Percentiles rank a stretch among this genome's conserved stretches.
Conservation (phyloP, 2,329 filamentous ascomycete genomes). For the Neofusicoccum ribis region DNA sequence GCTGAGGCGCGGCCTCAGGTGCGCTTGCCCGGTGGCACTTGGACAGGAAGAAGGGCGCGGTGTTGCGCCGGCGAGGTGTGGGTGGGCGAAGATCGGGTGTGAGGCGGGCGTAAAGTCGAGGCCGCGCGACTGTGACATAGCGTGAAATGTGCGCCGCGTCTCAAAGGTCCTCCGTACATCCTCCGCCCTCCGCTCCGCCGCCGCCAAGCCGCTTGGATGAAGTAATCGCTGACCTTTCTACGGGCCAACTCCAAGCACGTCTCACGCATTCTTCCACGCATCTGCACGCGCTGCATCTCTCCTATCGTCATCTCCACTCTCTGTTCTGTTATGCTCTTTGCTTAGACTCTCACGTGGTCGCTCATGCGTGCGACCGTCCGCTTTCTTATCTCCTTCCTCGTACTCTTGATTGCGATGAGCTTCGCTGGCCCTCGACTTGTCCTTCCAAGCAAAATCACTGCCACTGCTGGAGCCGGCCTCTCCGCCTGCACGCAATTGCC, state of each 20-base stretch:
- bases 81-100: background rate
- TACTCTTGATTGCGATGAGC: constrained; percentile 20
- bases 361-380: constrained; percentile 19
- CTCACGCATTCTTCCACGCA: background rate
- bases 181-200: constrained; percentile 8
- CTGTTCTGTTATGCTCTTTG: constrained; percentile 13
- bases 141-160: background rate
- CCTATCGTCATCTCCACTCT: background rate
- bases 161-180: background rate
- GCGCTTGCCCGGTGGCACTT: background rate
- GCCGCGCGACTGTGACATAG: background rate
- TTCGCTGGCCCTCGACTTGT: constrained; percentile 16
- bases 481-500: constrained; percentile 7
- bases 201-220: background rate
- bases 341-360: constrained; percentile 2
- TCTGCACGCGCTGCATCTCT: background rate
- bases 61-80: background rate
- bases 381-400: constrained; percentile 18
- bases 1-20: background rate
- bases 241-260: background rate
- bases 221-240: background rate
- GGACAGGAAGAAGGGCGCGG: background rate
- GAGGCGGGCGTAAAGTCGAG: background rate
- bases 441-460: constrained; percentile 12
- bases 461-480: constrained; percentile 16